Evolutionary conservation across 805 yeast genomes (phyloP).

Genomic region (Pichia pseudocactophila): DNA sequence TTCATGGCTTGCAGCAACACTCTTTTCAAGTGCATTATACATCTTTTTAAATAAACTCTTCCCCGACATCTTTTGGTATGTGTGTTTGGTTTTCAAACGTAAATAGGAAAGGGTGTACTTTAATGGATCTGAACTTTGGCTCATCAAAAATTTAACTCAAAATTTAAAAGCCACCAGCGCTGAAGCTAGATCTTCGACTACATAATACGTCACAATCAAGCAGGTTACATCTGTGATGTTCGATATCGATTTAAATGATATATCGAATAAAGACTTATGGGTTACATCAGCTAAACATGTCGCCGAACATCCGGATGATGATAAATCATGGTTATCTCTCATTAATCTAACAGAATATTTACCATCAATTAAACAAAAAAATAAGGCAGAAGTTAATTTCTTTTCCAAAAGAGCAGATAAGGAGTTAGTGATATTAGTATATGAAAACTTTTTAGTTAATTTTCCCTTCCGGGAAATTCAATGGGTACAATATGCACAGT

Average conservation of each 20-base stretch:
- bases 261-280: slow-evolving; percentile 24
- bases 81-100: neutral
- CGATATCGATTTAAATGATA: slow-evolving; percentile 10
- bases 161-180: too few species aligned
- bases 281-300: slow-evolving; percentile 26
- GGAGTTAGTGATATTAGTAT: slow-evolving; percentile 25
- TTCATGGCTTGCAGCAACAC: slow-evolving; percentile 29
- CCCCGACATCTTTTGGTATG: slow-evolving; percentile 16
- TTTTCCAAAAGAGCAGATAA: neutral
- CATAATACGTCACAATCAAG: too few species aligned
- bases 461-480: slow-evolving; percentile 45
- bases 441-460: slow-evolving; percentile 34
- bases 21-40: slow-evolving; percentile 32
- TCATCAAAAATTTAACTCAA: too few species aligned
- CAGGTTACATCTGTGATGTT: neutral
- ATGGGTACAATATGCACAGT: slow-evolving; percentile 48
- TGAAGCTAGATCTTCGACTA: too few species aligned
- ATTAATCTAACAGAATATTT: slow-evolving; percentile 27
- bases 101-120: too few species aligned
- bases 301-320: slow-evolving; percentile 27
- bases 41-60: slow-evolving; percentile 24
- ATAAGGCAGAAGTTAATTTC: slow-evolving; percentile 2
- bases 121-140: too few species aligned
- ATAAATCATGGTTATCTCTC: slow-evolving; percentile 31
- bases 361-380: slow-evolving; percentile 10